phyloP scores from a whole-genome alignment of 129 eudicot genomes.

The Ambrosia artemisiifolia region DNA sequence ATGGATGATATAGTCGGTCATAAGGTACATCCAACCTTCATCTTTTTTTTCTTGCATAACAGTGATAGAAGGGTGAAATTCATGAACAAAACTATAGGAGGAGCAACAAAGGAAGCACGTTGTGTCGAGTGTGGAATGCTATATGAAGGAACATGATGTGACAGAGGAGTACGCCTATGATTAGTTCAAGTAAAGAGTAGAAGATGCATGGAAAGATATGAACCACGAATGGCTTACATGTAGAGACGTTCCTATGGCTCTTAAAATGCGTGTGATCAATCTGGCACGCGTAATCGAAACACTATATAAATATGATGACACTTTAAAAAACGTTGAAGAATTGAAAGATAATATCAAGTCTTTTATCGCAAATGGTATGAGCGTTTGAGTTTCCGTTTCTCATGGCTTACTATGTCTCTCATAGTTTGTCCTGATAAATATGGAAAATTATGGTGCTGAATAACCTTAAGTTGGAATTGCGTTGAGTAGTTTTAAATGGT shows the following conservation, averaged over 20 bases:
- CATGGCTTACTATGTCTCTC: too few species aligned
- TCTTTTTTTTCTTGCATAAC: too few species aligned
- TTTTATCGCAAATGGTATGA: background rate
- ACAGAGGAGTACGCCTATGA: conserved; percentile 12
- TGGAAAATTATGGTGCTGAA: too few species aligned
- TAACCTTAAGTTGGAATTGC: too few species aligned
- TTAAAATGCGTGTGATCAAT: conserved; percentile 18
- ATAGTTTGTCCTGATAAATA: too few species aligned
- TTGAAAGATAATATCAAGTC: background rate
- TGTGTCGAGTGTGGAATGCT: conserved; percentile 33
- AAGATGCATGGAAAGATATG: conserved; percentile 42
- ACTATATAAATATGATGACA: too few species aligned
- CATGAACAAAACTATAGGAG: conserved; percentile 3
- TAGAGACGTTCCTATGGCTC: conserved; percentile 9
- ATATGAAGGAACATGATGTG: conserved; percentile 28
- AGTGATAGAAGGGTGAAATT: too few species aligned
- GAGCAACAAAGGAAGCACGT: conserved; percentile 36
- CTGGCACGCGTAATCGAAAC: conserved; percentile 7
- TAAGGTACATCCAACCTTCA: too few species aligned
- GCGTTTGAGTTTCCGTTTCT: too few species aligned
- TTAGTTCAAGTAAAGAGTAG: conserved; percentile 16
- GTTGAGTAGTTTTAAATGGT: too few species aligned
- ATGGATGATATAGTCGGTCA: too few species aligned
- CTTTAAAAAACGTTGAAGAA: conserved; percentile 20
- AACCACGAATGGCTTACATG: conserved; percentile 12